Base-by-base conservation (phyloP, 148 eudicot species). In the Rhododendron henanense region DNA sequence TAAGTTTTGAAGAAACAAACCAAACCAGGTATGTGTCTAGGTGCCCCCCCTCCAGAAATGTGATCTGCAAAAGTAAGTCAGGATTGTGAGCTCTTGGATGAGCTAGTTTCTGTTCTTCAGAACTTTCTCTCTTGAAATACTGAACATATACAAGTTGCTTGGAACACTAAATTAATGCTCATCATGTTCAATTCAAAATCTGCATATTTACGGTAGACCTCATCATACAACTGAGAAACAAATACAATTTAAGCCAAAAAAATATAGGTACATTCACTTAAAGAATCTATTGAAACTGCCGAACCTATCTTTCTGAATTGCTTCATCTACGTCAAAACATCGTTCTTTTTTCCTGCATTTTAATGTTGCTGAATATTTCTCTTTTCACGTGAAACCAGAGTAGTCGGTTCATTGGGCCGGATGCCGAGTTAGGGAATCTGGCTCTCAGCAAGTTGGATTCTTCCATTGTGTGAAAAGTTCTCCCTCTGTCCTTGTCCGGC, bases 401-500 rank as follows among this genome's bases (percentile, higher is more conserved):
- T 47, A 47, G 50, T 47, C 2, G 11, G 50, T 9, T 47, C 50
- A 1, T 47, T 47, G 50, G 50, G 11, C 11, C 61, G 5, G 61
- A 55, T 55, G 1, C 15, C 3, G 37, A 61, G 31, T 39, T 25
- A 35, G 45, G 73, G 53, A 35, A 81, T 81, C n/a, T 63, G 74
- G 74, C 39, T 39, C 5, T 41, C 84, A 63, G 5, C 51, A 11
- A 19, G 59, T 48, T 79, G 59, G 10, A 79, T 50, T 79, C 82
- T 47, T 28, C 86, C 88, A 79, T 79, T 53, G 33, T 67, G 10
- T 39, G 53, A 23, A 18, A 21, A 79, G 16, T 3, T 53, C 7
- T 87, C 86, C 55, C 86, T 87, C 83, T 84, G 59, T 25, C 88
- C 88, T 78, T 87, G 83, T 3, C 88, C 88, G 3, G 67, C 78